Evolutionary conservation across 192 early-diverging fungal genomes (phyloP).

Genomic region (Rhizophlyctis rosea): DNA sequence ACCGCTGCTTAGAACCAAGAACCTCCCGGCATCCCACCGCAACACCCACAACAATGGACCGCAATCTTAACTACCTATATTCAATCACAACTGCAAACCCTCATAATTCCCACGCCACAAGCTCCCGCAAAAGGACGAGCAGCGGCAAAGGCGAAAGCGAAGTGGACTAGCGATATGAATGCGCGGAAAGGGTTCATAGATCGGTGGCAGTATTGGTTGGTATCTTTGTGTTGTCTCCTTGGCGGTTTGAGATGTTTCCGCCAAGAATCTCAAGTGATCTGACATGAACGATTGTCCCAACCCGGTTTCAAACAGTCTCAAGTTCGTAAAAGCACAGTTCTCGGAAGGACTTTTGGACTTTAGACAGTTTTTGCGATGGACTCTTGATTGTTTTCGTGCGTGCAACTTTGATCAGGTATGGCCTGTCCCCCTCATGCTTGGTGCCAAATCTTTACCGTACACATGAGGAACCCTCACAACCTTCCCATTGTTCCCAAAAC

Average conservation of each 20-base stretch:
- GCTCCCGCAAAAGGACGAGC: not conserved
- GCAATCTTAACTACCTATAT: not conserved
- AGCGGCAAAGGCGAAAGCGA: not conserved
- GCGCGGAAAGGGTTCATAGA: not conserved
- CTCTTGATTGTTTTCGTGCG: not conserved
- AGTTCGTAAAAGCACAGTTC: not conserved
- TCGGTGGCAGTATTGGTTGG: not conserved
- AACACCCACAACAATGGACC: not conserved
- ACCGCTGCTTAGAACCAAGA: too few species aligned
- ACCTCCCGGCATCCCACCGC: too few species aligned
- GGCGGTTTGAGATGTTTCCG: too few species aligned
- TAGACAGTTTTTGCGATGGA: not conserved
- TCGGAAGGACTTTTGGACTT: not conserved
- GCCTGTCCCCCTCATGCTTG: not conserved
- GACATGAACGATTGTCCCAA: too few species aligned
- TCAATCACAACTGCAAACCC: not conserved
- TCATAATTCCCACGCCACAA: not conserved
- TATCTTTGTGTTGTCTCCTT: not conserved
- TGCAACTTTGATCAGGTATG: not conserved
- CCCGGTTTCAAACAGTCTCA: not conserved
- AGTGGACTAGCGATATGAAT: not conserved
- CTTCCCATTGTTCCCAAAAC: too few species aligned
- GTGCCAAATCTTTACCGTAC: too few species aligned
- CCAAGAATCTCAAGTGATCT: too few species aligned
- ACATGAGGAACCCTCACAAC: too few species aligned